Conservation (phyloP, 768 basidiomycete species). For the Leccinellum albellum region DNA sequence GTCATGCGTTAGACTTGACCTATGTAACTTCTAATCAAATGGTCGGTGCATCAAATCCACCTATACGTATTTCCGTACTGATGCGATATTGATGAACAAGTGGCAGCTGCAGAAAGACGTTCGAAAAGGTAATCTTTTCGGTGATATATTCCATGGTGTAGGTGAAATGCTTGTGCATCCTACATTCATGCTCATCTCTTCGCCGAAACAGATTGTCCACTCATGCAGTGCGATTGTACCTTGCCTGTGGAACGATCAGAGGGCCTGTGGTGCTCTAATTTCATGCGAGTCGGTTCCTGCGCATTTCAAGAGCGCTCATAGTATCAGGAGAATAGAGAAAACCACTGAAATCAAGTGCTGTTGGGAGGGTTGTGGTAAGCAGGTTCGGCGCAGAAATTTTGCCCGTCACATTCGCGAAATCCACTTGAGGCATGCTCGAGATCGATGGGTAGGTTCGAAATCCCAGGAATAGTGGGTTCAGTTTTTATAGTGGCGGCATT, state of each 20-base stretch:
- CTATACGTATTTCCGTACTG: background rate
- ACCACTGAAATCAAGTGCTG: accelerated
- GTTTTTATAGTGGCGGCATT: background rate
- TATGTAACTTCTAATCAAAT: no score
- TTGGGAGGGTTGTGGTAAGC: background rate
- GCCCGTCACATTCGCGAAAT: background rate
- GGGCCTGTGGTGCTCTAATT: background rate
- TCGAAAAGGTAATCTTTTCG: background rate
- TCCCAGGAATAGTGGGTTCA: background rate
- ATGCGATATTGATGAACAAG: background rate
- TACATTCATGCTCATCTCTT: background rate
- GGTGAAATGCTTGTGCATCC: background rate
- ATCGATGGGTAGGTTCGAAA: background rate
- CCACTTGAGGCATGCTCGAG: conserved; percentile 6
- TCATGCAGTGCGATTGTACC: background rate
- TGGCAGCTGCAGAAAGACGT: background rate
- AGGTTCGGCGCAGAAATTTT: background rate
- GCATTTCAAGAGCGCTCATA: background rate
- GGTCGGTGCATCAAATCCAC: background rate
- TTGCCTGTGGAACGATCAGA: background rate
- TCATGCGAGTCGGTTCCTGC: background rate
- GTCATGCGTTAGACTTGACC: background rate
- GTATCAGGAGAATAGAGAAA: background rate
- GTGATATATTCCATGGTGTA: background rate
- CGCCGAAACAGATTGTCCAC: background rate